Evolutionary conservation across 2,329 filamentous ascomycete species (phyloP), one percentile per base, ranked within the genome.

Genomic region (Paecilomyces fulvus): DNA sequence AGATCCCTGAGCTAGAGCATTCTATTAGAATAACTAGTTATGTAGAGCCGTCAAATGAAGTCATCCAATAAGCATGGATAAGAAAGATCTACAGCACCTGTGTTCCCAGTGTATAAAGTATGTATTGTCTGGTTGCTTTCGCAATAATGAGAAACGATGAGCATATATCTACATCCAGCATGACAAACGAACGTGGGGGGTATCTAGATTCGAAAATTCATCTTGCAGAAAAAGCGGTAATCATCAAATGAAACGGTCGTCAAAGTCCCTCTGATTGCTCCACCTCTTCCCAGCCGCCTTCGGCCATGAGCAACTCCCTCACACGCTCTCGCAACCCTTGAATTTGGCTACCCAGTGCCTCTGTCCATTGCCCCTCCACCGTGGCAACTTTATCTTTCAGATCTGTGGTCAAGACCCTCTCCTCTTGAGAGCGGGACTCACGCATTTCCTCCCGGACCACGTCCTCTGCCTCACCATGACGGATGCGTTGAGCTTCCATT

Each of bases 341-440:
- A 63, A 97, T 80, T 55, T 85, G 83, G 60, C 86, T 85, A 0
- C 92, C 92, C n/a, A 97, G 77, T 4, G 89, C 91, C 65, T 90
- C 89, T 33, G 82, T 79, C 92, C 94, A 97, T 73, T 95, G 90
- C 55, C 90, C 88, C 73, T 96, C 91, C 31, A 97, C 89, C 60
- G 92, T 84, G 30, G 87, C 83, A 1, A 96, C 94, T 73, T 95
- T 95, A 67, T 96, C 92, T 75, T 97, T 94, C 62, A 97, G 73
- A 67, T 96, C 92, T 52, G 86, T 85, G 6, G 91, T 96, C 66
- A 96, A 73, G 55, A 82, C 75, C 33, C 77, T 75, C 65, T 88
- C 88, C 72, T 95, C 89, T 52, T 81, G 80, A n/a, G 75, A 74
- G 55, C 83, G 81, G 63, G 87, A 83, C 55, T 79, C 78, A 58